phyloP scores from a whole-genome alignment of 225 moss, liverwort and hornwort genomes.

The Pleurozium schreberi region DNA sequence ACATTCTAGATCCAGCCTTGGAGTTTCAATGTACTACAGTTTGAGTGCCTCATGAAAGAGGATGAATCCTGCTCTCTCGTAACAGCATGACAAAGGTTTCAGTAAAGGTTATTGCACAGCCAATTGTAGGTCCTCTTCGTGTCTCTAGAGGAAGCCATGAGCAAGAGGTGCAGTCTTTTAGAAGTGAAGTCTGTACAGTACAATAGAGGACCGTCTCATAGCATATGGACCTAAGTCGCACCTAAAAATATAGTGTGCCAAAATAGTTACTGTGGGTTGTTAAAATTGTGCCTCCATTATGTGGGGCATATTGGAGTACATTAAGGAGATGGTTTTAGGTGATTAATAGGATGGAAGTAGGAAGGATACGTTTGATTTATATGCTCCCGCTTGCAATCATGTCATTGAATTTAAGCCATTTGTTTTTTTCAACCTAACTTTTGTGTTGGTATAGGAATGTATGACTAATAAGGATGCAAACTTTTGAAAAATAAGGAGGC shows the following conservation, averaged over 20 bases:
- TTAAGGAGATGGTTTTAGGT: not conserved
- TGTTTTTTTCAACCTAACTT: not conserved
- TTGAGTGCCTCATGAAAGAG: not conserved
- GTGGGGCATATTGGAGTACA: not conserved
- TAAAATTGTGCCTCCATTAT: not conserved
- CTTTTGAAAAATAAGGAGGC: not conserved
- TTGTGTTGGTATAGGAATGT: too few species aligned
- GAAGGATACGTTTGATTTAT: not conserved
- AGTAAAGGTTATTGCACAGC: not conserved
- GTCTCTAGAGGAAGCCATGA: not conserved
- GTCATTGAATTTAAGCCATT: not conserved
- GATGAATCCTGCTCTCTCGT: not conserved
- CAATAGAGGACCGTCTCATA: not conserved
- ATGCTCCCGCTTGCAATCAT: not conserved
- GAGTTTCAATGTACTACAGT: not conserved
- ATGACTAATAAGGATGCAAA: not conserved
- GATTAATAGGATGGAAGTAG: not conserved
- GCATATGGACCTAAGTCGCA: not conserved
- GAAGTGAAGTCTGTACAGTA: not conserved
- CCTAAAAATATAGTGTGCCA: too few species aligned
- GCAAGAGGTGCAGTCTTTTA: too few species aligned
- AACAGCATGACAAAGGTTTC: not conserved
- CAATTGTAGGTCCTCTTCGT: not conserved
- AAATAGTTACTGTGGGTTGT: not conserved
- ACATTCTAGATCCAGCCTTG: not conserved